Base-by-base conservation (phyloP, 1,139 yeast species). In the Taphrina communis region DNA sequence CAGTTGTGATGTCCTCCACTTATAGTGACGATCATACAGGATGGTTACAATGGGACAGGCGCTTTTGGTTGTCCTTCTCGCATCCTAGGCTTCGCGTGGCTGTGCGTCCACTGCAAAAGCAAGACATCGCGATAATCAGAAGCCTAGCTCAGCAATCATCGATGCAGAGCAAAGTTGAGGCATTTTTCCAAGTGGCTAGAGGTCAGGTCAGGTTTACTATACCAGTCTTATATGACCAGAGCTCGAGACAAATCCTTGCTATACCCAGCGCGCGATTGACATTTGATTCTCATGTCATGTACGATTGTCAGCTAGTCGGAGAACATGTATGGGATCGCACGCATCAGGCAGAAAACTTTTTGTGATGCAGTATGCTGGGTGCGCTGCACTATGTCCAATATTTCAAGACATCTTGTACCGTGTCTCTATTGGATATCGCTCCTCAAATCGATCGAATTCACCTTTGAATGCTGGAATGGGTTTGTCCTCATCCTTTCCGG, bases 401-500 rank as follows among this genome's bases (percentile, higher is more conserved):
- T 25, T 44, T 56, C 17, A 56, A 31, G 60, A 31, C 38, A 41
- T 41, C 39, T 56, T 56, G 17, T 56, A 56, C 6, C 19, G 25
- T 6, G 50, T 7, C 19, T 56, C 60, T 14, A 7, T 19, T 12
- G 60, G 60, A 19, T 56, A 56, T 12, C 60, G 46, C 60, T 56
- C 50, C 19, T 41, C 36, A 19, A 56, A 56, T 7, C 41, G 46
- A 17, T 56, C 60, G n/a, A 56, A 56, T 14, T 56, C 60, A 14
- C 60, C 60, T 17, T 17, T 38, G 36, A 39, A 56, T 1, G 50
- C 60, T 19, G 46, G 50, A n/a, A 56, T 56, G 17, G 60, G 50
- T 17, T 41, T 56, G 60, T 66, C 69, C 17, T 66, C 66, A 36
- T 66, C 69, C 38, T 57, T 46, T 11, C 69, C 69, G 4, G 69